Base-by-base conservation (phyloP, 352 stramenopile species). In the Phytophthora chlamydospora region DNA sequence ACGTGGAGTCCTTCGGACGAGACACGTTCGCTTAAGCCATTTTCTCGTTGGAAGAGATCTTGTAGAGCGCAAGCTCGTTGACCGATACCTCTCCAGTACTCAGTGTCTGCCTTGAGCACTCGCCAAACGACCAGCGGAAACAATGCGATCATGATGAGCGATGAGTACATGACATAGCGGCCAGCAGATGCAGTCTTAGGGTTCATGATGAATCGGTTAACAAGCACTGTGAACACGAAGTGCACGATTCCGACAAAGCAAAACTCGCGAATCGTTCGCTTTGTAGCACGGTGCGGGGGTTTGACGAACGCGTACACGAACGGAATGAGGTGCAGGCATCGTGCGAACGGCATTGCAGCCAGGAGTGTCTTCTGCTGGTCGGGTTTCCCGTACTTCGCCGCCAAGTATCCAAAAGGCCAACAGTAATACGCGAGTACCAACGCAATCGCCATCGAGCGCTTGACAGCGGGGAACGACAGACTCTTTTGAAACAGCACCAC, bases 401-500 rank as follows among this genome's bases (percentile, higher is more conserved):
- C 32, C 27, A 56, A 17, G 24, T 61, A 73, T 10, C 72, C 50
- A 35, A 68, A 73, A 39, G 61, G 21, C 1, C 75, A 36, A 6
- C 46, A 62, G 53, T 76, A 76, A 13, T 53, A 65, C 0, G 68
- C 70, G 3, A 80, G 16, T 3, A 70, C 5, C 2, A 83, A 0
- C 12, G 74, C 55, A 9, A 75, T 58, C 12, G 17, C 24, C 6
- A 74, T 17, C 1, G 49, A 58, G 12, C 74, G 77, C 3, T 62
- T 31, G 4, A 87, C 17, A 1, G 75, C 77, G 16, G 71, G 63
- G 2, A 55, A 11, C 6, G 77, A 84, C 5, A 84, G n/a, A 43
- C 72, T 87, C 40, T 87, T 87, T 44, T 84, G 57, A 24, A 73
- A 66, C 56, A 84, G 63, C 17, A 84, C 55, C 8, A 83, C 49